Percentiles rank a stretch among this genome's conserved stretches.
These are phyloP conservation scores for Agrocybe praecox DNA, from an alignment of 768 basidiomycete genomes.

Conservation along the genomic window DNA sequence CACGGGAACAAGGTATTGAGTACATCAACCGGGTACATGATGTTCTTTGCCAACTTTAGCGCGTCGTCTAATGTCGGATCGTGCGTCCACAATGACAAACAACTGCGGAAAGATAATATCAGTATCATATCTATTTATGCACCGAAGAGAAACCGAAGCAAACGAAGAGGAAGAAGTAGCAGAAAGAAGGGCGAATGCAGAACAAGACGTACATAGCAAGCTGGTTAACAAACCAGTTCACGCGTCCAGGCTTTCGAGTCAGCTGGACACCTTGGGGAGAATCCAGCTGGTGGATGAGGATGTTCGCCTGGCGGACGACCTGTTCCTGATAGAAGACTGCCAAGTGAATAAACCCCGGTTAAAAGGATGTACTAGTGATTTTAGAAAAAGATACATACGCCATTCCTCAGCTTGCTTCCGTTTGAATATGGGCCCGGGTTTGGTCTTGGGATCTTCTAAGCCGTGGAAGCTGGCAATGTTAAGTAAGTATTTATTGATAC, in stretches of 20 bases:
- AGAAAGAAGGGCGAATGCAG: too few species aligned
- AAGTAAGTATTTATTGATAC: neutral
- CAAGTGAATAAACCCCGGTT: too few species aligned
- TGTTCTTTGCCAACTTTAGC: conserved; percentile 65
- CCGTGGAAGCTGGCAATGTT: conserved; percentile 45
- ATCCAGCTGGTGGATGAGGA: conserved; percentile 53
- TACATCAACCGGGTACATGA: conserved; percentile 64
- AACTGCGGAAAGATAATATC: too few species aligned
- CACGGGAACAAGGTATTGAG: conserved; percentile 74
- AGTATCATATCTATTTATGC: too few species aligned
- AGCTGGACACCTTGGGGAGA: conserved; percentile 55
- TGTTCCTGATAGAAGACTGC: conserved; percentile 75
- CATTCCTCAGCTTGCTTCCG: conserved; percentile 77
- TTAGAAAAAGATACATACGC: conserved; percentile 60
- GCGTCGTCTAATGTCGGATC: conserved; percentile 60
- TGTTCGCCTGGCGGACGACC: conserved; percentile 62
- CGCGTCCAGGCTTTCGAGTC: conserved; percentile 69
- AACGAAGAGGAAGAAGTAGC: neutral
- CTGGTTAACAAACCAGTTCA: conserved; percentile 73
- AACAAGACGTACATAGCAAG: conserved; percentile 63
- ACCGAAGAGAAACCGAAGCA: too few species aligned
- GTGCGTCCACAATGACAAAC: conserved; percentile 65
- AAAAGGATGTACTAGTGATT: too few species aligned
- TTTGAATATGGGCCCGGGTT: conserved; percentile 57
- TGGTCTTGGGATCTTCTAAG: conserved; percentile 39